These are phyloP conservation scores for Monosporascus cannonballus DNA, from an alignment of 2,329 filamentous ascomycete genomes.

Conservation along the genomic window DNA sequence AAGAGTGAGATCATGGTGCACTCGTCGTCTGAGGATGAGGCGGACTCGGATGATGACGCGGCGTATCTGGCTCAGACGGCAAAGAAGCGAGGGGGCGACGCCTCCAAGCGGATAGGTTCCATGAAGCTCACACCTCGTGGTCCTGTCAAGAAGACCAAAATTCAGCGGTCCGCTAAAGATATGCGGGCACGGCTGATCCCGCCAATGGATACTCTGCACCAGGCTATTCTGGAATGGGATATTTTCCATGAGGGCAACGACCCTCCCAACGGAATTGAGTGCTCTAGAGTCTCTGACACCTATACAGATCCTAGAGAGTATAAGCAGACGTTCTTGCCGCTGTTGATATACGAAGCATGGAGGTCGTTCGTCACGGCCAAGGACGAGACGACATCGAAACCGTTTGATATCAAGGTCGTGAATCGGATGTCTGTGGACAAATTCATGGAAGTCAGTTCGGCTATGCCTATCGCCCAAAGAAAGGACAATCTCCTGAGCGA, in stretches of 20 bases:
- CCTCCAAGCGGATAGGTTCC: slow-evolving; percentile 41
- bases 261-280: slow-evolving; percentile 70
- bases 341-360: slow-evolving; percentile 92
- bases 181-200: slow-evolving; percentile 90
- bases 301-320: slow-evolving; percentile 76
- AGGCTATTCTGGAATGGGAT: slow-evolving; percentile 86
- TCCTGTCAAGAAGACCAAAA: slow-evolving; percentile 78
- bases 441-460: slow-evolving; percentile 86
- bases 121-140: slow-evolving; percentile 54
- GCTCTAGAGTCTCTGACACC: slow-evolving; percentile 68
- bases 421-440: slow-evolving; percentile 87
- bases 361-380: slow-evolving; percentile 85
- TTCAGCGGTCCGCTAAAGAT: slow-evolving; percentile 79
- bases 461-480: slow-evolving; percentile 64
- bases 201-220: slow-evolving; percentile 78
- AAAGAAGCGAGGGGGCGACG: slow-evolving; percentile 40
- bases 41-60: slow-evolving; percentile 56
- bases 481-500: slow-evolving; percentile 70
- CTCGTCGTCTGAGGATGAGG: slow-evolving; percentile 69
- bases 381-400: slow-evolving; percentile 73
- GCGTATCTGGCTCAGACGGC: slow-evolving; percentile 42
- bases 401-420: slow-evolving; percentile 82
- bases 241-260: slow-evolving; percentile 87
- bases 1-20: slow-evolving; percentile 90
- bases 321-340: slow-evolving; percentile 81